Evolutionary conservation across 441 rosid species (phyloP).

Genomic region (Jatropha multifida): DNA sequence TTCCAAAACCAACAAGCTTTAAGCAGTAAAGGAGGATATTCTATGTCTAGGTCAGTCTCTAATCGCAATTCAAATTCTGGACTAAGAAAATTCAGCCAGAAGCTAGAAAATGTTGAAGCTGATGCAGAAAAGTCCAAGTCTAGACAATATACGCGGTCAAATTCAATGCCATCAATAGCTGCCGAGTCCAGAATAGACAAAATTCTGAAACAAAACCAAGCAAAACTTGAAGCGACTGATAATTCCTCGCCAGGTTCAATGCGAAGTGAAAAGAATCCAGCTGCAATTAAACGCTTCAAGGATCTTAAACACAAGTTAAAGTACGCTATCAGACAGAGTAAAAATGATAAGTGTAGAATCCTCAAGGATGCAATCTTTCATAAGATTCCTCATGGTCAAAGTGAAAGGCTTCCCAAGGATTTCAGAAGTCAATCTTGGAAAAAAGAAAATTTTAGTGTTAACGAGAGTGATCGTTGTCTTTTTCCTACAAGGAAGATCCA

Average conservation of each 20-base stretch:
- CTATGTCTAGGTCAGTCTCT: constrained; percentile 53
- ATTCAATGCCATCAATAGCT: constrained; percentile 33
- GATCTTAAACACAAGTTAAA: constrained; percentile 64
- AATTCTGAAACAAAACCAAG: constrained; percentile 32
- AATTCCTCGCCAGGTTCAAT: constrained; percentile 32
- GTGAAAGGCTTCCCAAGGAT: constrained; percentile 48
- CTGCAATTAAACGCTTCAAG: constrained; percentile 56
- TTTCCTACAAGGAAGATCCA: constrained; percentile 27
- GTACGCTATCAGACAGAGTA: constrained; percentile 52
- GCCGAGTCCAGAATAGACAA: constrained; percentile 38
- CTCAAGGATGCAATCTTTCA: constrained; percentile 81
- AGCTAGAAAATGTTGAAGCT: constrained; percentile 10
- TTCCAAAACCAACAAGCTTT: constrained; percentile 40
- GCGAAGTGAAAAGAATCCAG: constrained; percentile 40
- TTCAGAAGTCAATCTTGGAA: constrained; percentile 26
- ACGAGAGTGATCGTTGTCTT: constrained; percentile 12
- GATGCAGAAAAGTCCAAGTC: constrained; percentile 14
- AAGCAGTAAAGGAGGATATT: constrained; percentile 33
- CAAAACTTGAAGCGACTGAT: constrained; percentile 20
- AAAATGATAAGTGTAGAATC: constrained; percentile 64
- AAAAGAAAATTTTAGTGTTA: constrained; percentile 20
- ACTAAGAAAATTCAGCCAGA: constrained; percentile 17
- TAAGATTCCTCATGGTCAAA: constrained; percentile 60
- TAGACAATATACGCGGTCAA: constrained; percentile 27
- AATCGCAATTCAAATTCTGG: constrained; percentile 24